Base-by-base conservation (phyloP, 1,284 basidiomycete genomes). In the Blastosporella zonata region DNA sequence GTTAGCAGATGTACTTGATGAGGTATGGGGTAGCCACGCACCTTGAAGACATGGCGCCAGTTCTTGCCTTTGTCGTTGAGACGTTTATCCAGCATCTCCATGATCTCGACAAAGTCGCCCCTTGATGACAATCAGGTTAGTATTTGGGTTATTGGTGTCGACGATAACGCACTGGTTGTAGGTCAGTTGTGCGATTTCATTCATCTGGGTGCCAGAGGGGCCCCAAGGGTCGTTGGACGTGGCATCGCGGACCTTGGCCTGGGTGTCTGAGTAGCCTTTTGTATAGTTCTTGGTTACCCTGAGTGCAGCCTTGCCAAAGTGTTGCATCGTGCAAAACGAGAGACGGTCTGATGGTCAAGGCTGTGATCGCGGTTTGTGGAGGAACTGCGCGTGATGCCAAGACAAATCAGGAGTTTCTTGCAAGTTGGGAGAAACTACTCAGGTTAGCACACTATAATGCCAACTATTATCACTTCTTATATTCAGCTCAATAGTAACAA, bases 151-250 rank as follows among this genome's bases (percentile, higher is more conserved):
- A 27, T 27, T 27, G 25, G 23, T 52, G 52, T 33, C 33, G 20
- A 8, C n/a, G 43, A 39, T 22, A 25, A 79, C 88, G 40, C 63
- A 96, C 93, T 98, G 96, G 73, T 97, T 97, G 71, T 93, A 99
- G 20, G 93, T 96, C 70, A 99, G 70, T 69, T 98, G 95, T 0
- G 96, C 95, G 57, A 99, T 84, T 74, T 98, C 96, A 72, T 97
- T 98, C 97, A 99, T 98, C 78, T 95, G 93, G 2, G 94, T 93
- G 8, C 96, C 96, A 18, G 91, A 93, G 13, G 97, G 96, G 0
- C 97, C 96, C 96, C 96, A 98, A 5, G 97, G 91, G 67, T 99
- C 96, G 71, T 99, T 99, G n/a, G 91, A 95, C n/a, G 97, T 99
- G 21, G 96, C 93, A 77, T 97, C 95, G 52, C 96, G 84, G 52